Evolutionary conservation across 2,329 filamentous ascomycete genomes (phyloP), one percentile per base, ranked within the genome.

Genomic region (Aureobasidium sp.): DNA sequence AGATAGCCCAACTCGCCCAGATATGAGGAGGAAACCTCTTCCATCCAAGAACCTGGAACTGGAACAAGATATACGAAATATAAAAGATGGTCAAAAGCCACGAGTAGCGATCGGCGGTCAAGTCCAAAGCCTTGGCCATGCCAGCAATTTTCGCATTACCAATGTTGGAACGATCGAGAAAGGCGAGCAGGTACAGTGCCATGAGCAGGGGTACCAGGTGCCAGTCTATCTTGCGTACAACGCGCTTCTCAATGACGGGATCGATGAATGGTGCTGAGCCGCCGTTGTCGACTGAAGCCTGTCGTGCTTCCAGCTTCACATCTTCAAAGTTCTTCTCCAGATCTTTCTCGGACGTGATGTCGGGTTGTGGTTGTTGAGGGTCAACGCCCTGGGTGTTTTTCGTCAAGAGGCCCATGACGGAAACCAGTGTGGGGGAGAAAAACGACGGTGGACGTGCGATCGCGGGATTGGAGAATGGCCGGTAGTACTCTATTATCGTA

Each of bases 71-170:
- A 66, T 80, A 81, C 1, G 77, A 72, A 44, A 81, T 80, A 67
- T 82, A 81, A 68, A 83, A 83, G 39, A 82, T 77, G 0, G 79
- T 83, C 37, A 81, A 69, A 8, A 83, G 76, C 76, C 79, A 80
- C 12, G 77, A 69, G 66, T 82, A 83, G 29, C 73, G 70, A n/a
- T 76, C 71, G 14, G 76, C 75, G n/a, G 70, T 63, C 20, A 85
- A 72, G 11, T 77, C 62, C 17, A 85, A 75, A 31, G 81, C 79
- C 48, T 78, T 70, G 57, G 74, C 65, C 79, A 84, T 82, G 41
- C 81, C 81, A 1, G 81, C 80, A 48, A 82, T 80, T 64, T 76
- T 74, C 1, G 81, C 81, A 75, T 83, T 83, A 58, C 61, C 61
- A 15, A 62, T 62, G 25, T 73, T 73, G 29, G 64, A 67, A 17